Percentiles rank a stretch among this genome's conserved stretches.
phyloP scores from a whole-genome alignment of 768 basidiomycete genomes.

The Calocera cornea region DNA sequence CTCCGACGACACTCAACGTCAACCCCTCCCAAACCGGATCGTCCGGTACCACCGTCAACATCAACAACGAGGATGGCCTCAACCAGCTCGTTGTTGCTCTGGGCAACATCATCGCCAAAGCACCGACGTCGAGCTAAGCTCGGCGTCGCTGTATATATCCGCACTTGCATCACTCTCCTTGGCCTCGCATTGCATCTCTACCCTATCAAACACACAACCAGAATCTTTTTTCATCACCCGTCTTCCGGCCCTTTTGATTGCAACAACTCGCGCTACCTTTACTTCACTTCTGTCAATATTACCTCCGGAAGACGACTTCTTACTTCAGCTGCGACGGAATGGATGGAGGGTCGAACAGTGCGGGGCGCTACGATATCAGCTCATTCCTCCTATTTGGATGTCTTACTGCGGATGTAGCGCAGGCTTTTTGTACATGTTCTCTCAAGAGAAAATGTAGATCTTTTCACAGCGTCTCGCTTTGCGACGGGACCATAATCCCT shows the following conservation, averaged over 20 bases:
- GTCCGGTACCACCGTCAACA: not conserved
- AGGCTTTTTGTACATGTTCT: not conserved
- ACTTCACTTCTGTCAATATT: not conserved
- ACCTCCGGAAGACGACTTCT: not conserved
- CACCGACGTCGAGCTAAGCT: not conserved
- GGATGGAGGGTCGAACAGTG: not conserved
- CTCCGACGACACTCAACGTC: not conserved
- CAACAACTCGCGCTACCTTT: not conserved
- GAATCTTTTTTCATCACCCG: not conserved
- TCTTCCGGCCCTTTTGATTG: not conserved
- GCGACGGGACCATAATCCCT: not conserved
- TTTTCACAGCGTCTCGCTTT: not conserved
- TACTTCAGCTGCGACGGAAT: not conserved
- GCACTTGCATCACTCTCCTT: not conserved
- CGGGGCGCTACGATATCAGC: not conserved
- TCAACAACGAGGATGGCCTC: not conserved
- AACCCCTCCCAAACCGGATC: not conserved
- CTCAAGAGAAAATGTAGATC: not conserved
- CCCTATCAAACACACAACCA: not conserved
- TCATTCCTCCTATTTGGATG: not conserved
- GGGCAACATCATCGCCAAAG: slow-evolving; percentile 3
- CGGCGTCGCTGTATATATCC: not conserved
- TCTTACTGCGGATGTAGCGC: too few species aligned
- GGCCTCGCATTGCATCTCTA: not conserved
- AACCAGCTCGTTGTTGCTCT: slow-evolving; percentile 2